A percentile compares a stretch with the other conserved stretches of the same genome.
These are phyloP conservation scores for Drechslerella dactyloides DNA, from an alignment of 2,329 filamentous ascomycete genomes.

Conservation along the genomic window DNA sequence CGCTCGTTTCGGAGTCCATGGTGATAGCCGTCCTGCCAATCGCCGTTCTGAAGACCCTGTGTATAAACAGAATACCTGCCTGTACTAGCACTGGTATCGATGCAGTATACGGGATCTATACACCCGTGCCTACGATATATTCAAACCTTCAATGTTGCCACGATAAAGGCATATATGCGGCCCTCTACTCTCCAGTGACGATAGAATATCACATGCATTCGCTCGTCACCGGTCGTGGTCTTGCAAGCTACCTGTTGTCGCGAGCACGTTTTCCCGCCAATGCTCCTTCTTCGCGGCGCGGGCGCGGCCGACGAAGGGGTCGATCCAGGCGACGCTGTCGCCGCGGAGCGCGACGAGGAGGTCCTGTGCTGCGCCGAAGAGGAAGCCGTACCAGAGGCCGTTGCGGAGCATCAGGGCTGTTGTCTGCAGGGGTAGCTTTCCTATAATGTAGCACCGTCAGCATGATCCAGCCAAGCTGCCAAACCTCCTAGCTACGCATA, in stretches of 20 bases:
- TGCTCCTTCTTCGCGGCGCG: background rate
- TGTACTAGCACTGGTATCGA: no score
- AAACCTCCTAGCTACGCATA: constrained; percentile 26
- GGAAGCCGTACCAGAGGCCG: constrained; percentile 77
- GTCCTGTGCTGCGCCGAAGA: constrained; percentile 62
- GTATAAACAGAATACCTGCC: no score
- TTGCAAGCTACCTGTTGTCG: constrained; percentile 11
- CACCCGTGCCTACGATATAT: constrained; percentile 1
- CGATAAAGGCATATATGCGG: no score
- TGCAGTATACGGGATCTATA: background rate
- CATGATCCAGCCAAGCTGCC: constrained; percentile 56
- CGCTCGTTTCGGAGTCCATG: no score
- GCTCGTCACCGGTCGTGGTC: no score
- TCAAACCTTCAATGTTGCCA: no score
- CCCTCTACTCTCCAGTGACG: no score
- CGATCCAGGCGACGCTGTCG: constrained; percentile 43
- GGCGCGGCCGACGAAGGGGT: constrained; percentile 34
- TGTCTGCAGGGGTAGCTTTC: constrained; percentile 78
- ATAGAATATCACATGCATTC: no score
- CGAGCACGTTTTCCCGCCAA: background rate
- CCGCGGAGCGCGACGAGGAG: constrained; percentile 41
- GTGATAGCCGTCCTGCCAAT: no score
- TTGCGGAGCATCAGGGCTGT: constrained; percentile 78
- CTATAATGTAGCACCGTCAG: constrained; percentile 60
- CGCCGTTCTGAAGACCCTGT: no score